Evolutionary conservation across 2,329 filamentous ascomycete species (phyloP).

Genomic region (Beauveria sp.): DNA sequence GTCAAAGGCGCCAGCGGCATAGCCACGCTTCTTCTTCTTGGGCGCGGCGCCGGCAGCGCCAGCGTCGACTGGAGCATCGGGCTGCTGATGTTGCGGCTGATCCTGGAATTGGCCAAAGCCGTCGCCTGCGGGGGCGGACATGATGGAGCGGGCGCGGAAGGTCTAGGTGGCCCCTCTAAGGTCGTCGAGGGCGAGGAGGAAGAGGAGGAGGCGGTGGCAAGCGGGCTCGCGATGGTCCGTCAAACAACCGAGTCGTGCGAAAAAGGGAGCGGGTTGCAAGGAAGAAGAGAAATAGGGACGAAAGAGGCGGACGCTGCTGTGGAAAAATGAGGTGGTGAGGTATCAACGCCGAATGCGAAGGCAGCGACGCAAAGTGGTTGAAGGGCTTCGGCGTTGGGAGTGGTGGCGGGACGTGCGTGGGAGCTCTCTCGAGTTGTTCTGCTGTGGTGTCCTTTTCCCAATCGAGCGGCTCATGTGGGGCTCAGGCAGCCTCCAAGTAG

Average conservation of each 20-base stretch:
- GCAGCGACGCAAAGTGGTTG: conserved; percentile 4
- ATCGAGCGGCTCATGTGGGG: conserved; percentile 5
- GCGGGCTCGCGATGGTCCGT: conserved; percentile 9
- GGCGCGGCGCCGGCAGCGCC: conserved; percentile 32
- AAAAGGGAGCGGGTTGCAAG: neutral
- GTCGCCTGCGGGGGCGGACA: conserved; percentile 51
- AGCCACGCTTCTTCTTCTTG: conserved; percentile 87
- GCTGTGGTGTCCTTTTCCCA: conserved; percentile 13
- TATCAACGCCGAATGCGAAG: conserved; percentile 8
- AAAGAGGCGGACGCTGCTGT: neutral
- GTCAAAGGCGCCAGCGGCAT: conserved; percentile 90
- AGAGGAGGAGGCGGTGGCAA: conserved; percentile 19
- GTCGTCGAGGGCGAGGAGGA: conserved; percentile 17
- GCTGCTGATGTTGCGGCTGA: conserved; percentile 33
- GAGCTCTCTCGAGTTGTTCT: conserved; percentile 8
- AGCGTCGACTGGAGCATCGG: conserved; percentile 24
- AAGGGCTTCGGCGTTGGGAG: conserved; percentile 7
- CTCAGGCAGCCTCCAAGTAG: neutral
- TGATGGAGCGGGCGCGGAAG: conserved; percentile 24
- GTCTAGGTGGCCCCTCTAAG: neutral
- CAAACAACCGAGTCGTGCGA: conserved; percentile 1
- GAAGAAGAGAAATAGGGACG: neutral
- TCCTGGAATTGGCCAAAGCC: conserved; percentile 43
- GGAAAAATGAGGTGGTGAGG: neutral
- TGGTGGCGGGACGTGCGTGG: conserved; percentile 9